Evolutionary conservation across 176 grass and related monocot genomes (phyloP).

Genomic region (Puccinellia tenuiflora): DNA sequence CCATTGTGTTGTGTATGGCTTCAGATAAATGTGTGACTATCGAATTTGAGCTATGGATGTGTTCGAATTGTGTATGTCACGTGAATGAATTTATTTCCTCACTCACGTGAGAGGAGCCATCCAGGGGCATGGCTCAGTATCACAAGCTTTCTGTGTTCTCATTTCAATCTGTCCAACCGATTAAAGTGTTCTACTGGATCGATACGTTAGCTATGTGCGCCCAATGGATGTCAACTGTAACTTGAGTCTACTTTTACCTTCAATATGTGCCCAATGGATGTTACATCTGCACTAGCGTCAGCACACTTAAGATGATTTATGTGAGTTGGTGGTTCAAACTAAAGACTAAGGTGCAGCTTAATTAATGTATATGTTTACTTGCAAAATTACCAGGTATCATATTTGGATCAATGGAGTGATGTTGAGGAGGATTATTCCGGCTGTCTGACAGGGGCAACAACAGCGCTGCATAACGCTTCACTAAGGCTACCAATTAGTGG

Average conservation of each 20-base stretch:
- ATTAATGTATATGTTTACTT: background rate
- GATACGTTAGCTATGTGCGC: background rate
- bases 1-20: background rate
- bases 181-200: background rate
- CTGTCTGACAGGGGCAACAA: conserved; percentile 50
- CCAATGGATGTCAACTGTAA: background rate
- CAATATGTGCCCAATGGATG: background rate
- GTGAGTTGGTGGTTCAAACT: background rate
- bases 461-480: conserved; percentile 62
- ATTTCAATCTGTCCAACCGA: background rate
- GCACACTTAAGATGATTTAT: background rate
- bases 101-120: background rate
- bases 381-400: conserved; percentile 35
- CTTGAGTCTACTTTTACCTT: background rate
- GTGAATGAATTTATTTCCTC: background rate
- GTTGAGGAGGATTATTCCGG: conserved; percentile 48
- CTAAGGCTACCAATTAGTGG: conserved; percentile 51
- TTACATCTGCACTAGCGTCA: background rate
- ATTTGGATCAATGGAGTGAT: conserved; percentile 54
- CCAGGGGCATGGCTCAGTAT: background rate
- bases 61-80: background rate
- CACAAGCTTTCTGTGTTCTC: background rate
- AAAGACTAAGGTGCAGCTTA: background rate
- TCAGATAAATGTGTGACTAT: background rate
- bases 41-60: background rate